phyloP scores from a whole-genome alignment of 495 filamentous ascomycete genomes.

The Clohesyomyces aquaticus region DNA sequence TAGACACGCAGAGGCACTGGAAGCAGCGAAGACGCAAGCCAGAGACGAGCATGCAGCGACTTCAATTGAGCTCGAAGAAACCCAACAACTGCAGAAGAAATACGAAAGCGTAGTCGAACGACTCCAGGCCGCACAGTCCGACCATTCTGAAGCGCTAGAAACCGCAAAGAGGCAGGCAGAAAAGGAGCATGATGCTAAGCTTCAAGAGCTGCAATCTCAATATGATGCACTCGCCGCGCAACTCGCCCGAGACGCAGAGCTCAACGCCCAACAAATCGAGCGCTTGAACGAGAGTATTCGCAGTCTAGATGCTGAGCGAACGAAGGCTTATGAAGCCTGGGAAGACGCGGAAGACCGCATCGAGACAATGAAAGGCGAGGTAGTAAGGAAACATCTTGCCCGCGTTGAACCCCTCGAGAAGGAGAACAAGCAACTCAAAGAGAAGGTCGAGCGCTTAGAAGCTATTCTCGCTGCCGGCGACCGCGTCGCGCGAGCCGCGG shows the following conservation, averaged over 20 bases:
- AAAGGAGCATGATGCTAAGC: slow-evolving; percentile 5
- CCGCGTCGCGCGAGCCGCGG: slow-evolving; percentile 37
- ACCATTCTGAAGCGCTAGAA: slow-evolving; percentile 10
- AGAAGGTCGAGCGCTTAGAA: slow-evolving; percentile 33
- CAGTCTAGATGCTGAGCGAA: slow-evolving; percentile 20
- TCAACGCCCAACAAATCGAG: slow-evolving; percentile 19
- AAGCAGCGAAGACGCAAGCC: no score
- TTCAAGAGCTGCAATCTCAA: slow-evolving; percentile 22
- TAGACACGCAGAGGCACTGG: no score
- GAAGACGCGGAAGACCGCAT: slow-evolving; percentile 26
- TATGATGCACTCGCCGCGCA: slow-evolving; percentile 14
- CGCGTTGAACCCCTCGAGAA: slow-evolving; percentile 31
- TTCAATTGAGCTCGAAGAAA: no score
- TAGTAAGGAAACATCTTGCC: slow-evolving; percentile 36
- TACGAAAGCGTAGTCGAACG: slow-evolving; percentile 28
- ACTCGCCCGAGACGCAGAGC: slow-evolving; percentile 8
- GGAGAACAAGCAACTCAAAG: slow-evolving; percentile 24
- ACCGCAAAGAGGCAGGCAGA: slow-evolving; percentile 5
- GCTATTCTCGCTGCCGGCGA: slow-evolving; percentile 36
- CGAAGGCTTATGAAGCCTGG: slow-evolving; percentile 5
- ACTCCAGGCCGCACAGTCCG: slow-evolving; percentile 9
- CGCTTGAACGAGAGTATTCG: slow-evolving; percentile 23
- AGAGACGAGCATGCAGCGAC: no score
- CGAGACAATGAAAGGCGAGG: slow-evolving; percentile 35
- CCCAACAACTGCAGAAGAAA: slow-evolving; percentile 35